Percentiles rank a stretch among this genome's conserved stretches.
Evolutionary conservation across 2,329 filamentous ascomycete species (phyloP).

Genomic region (Alternaria metachromatica): DNA sequence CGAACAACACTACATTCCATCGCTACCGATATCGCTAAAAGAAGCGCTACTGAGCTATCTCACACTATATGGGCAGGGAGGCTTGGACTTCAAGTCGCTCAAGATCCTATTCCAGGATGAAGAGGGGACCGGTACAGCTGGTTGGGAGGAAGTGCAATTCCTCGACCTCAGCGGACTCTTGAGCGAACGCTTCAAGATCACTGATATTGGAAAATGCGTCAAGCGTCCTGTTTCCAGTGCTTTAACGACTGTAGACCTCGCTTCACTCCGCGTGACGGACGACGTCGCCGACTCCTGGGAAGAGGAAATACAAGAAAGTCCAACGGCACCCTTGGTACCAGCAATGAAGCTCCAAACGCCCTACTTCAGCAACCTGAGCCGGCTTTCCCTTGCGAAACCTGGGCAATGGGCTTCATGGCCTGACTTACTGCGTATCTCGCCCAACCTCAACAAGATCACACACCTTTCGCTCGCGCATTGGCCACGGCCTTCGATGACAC

Average conservation of each 20-base stretch:
- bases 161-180: conserved; percentile 62
- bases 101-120: conserved; percentile 57
- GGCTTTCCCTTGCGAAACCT: conserved; percentile 64
- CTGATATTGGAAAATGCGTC: conserved; percentile 57
- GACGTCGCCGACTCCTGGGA: conserved; percentile 57
- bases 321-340: conserved; percentile 2
- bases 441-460: conserved; percentile 62
- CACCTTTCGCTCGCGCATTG: conserved; percentile 69
- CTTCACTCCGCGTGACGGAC: conserved; percentile 18
- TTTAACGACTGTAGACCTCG: conserved; percentile 19
- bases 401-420: conserved; percentile 60
- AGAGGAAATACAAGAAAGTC: conserved; percentile 41
- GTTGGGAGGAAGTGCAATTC: conserved; percentile 54
- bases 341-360: conserved; percentile 28
- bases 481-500: conserved; percentile 65
- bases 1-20: conserved; percentile 61
- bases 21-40: conserved; percentile 60
- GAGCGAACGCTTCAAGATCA: conserved; percentile 57
- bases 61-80: conserved; percentile 55
- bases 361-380: conserved; percentile 61
- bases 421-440: conserved; percentile 60
- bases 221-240: conserved; percentile 10
- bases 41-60: conserved; percentile 64
- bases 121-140: conserved; percentile 39
- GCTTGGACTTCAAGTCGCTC: conserved; percentile 54